Evolutionary conservation across 2,329 filamentous ascomycete species (phyloP).

Genomic region (Colletotrichum gloeosporioides): DNA sequence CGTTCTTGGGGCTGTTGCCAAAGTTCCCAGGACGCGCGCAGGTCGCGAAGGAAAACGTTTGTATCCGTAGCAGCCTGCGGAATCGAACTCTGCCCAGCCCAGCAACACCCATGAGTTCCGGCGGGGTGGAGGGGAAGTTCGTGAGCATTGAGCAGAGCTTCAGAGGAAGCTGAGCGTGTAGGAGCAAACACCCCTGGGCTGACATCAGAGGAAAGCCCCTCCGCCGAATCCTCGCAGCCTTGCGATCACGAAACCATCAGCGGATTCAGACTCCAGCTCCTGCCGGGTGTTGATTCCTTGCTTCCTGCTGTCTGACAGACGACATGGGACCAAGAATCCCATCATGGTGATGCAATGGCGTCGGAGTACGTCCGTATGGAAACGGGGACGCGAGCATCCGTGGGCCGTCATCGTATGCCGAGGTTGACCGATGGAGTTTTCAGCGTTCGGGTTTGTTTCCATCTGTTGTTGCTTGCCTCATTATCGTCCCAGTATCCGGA

Average conservation of each 20-base stretch:
- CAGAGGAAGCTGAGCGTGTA: not conserved
- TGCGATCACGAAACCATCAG: slow-evolving; percentile 7
- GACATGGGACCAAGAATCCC: not conserved
- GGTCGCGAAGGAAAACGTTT: not conserved
- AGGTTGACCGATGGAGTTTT: not conserved
- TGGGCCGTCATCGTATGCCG: not conserved
- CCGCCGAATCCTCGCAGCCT: not conserved
- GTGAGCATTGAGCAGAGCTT: not conserved
- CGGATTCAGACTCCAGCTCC: not conserved
- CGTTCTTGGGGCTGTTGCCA: not conserved
- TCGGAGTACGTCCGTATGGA: not conserved
- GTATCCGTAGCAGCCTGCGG: not conserved
- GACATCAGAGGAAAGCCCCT: not conserved
- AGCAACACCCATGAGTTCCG: slow-evolving; percentile 11
- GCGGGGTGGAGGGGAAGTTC: not conserved
- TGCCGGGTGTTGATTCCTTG: not conserved
- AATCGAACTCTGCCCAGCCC: not conserved
- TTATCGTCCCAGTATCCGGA: not conserved
- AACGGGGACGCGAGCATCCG: not conserved
- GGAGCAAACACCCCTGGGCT: not conserved
- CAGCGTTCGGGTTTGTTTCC: not conserved
- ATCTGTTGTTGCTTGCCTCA: not conserved
- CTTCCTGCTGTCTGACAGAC: not conserved
- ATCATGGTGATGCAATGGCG: not conserved
- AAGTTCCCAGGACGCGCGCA: not conserved